Base-by-base conservation (phyloP, 1,284 basidiomycete species). In the Sanguinoderma infundibulare region DNA sequence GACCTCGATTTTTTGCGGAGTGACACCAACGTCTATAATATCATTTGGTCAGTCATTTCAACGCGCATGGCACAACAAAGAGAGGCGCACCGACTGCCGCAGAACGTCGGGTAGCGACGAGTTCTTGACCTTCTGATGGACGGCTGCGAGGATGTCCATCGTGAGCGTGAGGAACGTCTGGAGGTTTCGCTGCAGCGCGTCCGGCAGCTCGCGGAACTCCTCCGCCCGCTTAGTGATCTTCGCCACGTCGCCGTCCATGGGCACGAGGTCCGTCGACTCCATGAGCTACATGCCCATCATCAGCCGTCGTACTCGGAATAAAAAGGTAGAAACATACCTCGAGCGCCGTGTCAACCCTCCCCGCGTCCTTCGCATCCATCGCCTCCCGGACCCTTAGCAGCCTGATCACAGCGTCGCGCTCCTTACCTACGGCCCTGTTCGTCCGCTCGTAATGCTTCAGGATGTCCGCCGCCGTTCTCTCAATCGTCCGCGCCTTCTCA, bases 71-170 rank as follows among this genome's bases (percentile, higher is more conserved):
- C 38, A 22, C 49, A 53, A 0, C 15, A 42, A 24, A 57, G n/a
- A 17, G 44, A 22, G 22, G 76, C 87, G 63, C 63, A 92, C 92
- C 81, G 87, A 84, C 69, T 94, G 90, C 65, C 89, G 81, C 2
- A 86, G 87, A 24, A 84, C 81, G 68, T 95, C 94, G 15, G 89
- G 84, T 55, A 87, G 87, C 44, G 84, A 79, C 28, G 89, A 88
- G n/a, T 82, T 78, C 76, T 96, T 96, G 60, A 89, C 79, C 65
- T 85, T 85, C 65, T 90, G 88, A 68, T 95, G 90, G 9, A 95
- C 84, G 24, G 85, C 86, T 64, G 92, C 91, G 30, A 99, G 85
- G 28, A 91, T 89, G 72, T 96, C 94, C 97, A 98, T 99, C n/a
- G 93, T 92, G 57, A 96, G 86, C 30, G 95, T 87, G 39, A 98